A percentile compares a stretch with the other conserved stretches of the same genome.
phyloP scores from a whole-genome alignment of 768 basidiomycete genomes.

The Butyriboletus loyo region DNA sequence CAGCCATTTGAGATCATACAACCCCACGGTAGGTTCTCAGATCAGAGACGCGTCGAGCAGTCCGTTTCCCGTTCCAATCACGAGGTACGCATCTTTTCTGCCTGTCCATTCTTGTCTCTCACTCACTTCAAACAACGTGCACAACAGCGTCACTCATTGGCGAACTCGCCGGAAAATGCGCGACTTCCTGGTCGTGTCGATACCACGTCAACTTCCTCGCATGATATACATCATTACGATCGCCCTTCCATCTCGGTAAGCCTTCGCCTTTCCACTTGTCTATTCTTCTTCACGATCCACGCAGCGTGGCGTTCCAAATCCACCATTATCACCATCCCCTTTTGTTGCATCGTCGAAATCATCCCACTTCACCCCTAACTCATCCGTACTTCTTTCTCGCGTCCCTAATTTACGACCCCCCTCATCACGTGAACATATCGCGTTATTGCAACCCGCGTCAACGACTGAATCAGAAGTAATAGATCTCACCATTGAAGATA shows the following conservation, averaged over 20 bases:
- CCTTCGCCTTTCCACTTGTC: background rate
- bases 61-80: constrained; percentile 1
- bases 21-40: background rate
- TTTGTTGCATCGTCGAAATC: background rate
- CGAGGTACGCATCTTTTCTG: constrained; percentile 10
- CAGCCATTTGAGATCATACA: background rate
- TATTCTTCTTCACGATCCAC: background rate
- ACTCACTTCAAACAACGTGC: constrained; percentile 3
- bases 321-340: background rate
- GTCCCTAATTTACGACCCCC: background rate
- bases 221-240: background rate
- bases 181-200: constrained; percentile 6
- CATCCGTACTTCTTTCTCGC: constrained; percentile 6
- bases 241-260: constrained; percentile 14
- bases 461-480: constrained; percentile 10
- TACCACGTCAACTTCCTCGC: constrained; percentile 8
- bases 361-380: constrained; percentile 2
- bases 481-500: constrained; percentile 24
- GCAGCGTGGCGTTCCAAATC: constrained; percentile 5
- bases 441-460: background rate
- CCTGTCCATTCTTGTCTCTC: background rate
- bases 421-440: background rate
- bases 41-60: constrained; percentile 9
- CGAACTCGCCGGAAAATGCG: background rate
- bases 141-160: constrained; percentile 13